phyloP scores from a whole-genome alignment of 805 yeast genomes.

The Wickerhamia fluorescens region DNA sequence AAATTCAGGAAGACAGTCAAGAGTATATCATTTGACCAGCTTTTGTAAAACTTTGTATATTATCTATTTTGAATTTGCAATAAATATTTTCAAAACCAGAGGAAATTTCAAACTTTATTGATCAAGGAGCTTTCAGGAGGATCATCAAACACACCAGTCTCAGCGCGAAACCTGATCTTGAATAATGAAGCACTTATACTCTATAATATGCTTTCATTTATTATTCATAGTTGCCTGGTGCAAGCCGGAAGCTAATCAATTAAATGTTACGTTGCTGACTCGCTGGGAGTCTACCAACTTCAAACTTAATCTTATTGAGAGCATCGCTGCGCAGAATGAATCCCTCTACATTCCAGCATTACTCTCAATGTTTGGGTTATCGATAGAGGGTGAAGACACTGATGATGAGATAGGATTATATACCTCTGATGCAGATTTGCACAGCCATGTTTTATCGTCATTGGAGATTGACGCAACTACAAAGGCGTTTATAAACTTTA shows the following conservation, averaged over 20 bases:
- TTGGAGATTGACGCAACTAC: constrained; percentile 6
- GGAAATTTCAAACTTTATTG: neutral
- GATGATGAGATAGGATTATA: constrained; percentile 1
- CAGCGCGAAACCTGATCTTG: too few relatives aligned
- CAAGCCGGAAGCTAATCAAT: too few relatives aligned
- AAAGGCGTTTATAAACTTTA: constrained; percentile 30
- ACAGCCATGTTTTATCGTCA: constrained; percentile 1
- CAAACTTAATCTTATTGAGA: constrained; percentile 37
- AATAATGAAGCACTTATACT: too few relatives aligned
- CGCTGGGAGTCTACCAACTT: constrained; percentile 38
- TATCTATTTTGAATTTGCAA: neutral
- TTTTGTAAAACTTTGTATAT: constrained; percentile 6
- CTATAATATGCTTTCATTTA: neutral
- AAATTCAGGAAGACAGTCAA: constrained; percentile 10
- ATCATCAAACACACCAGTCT: constrained; percentile 2
- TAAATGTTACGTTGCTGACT: constrained; percentile 22
- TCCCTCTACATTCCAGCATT: constrained; percentile 24
- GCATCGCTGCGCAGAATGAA: constrained; percentile 28
- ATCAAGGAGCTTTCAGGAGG: neutral
- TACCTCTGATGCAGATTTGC: constrained; percentile 5
- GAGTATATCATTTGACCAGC: constrained; percentile 12
- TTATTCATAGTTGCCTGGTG: neutral
- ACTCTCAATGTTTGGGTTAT: constrained; percentile 9
- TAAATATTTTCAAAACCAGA: neutral
- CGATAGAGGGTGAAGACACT: constrained; percentile 5